Conservation (phyloP, 164 flowering plant genomes). For the Magnolia officinalis region DNA sequence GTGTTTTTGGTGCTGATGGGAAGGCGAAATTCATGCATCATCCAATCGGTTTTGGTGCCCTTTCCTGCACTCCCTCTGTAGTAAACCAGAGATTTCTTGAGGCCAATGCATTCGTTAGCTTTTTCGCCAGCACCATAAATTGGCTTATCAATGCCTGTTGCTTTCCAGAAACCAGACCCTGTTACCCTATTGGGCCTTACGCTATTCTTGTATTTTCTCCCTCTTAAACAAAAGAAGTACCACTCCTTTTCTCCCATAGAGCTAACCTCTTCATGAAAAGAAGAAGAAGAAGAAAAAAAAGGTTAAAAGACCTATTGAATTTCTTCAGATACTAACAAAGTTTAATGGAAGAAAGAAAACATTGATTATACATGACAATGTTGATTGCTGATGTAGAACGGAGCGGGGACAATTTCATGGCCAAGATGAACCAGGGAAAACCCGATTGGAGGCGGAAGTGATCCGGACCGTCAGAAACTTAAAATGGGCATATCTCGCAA, state of each 20-base stretch:
- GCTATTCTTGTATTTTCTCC: constrained; percentile 88
- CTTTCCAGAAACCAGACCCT: constrained; percentile 96
- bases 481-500: no score
- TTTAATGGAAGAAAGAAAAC: no score
- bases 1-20: constrained; percentile 26
- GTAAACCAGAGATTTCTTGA: constrained; percentile 86
- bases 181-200: constrained; percentile 91
- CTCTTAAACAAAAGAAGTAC: constrained; percentile 89
- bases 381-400: no score
- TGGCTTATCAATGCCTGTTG: constrained; percentile 87
- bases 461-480: no score
- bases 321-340: no score
- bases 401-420: no score
- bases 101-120: constrained; percentile 49
- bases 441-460: no score
- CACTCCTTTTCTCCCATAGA: constrained; percentile 57
- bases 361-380: no score
- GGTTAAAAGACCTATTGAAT: no score
- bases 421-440: no score
- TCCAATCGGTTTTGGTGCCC: constrained; percentile 97
- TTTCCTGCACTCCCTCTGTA: constrained; percentile 90
- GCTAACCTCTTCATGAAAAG: constrained; percentile 29
- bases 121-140: constrained; percentile 42
- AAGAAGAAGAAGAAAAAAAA: no score
- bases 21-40: constrained; percentile 98